phyloP scores from a whole-genome alignment of 2,329 filamentous ascomycete species.

The Pezicula neosporulosa region DNA sequence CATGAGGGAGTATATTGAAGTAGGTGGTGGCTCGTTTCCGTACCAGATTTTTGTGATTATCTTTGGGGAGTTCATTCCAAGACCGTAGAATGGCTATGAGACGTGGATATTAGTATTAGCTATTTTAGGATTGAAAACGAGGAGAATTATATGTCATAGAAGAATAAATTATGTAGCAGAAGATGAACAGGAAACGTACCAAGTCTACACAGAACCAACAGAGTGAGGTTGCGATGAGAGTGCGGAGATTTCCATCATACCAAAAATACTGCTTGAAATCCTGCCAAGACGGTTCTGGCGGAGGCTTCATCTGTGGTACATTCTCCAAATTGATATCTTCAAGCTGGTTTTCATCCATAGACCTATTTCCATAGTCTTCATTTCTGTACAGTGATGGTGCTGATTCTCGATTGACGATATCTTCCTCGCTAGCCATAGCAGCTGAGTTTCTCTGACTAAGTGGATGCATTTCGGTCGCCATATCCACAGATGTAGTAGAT shows the following conservation, averaged over 20 bases:
- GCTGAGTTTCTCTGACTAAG: too few relatives aligned
- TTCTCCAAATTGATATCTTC: conserved; percentile 75
- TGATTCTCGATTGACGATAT: too few relatives aligned
- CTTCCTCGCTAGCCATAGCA: too few relatives aligned
- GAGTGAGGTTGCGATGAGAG: conserved; percentile 61
- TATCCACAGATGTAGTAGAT: too few relatives aligned
- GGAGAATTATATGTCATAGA: too few relatives aligned
- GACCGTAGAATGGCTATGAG: conserved; percentile 49
- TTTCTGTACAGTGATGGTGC: neutral
- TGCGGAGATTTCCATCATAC: conserved; percentile 42
- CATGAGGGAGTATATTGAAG: conserved; percentile 8
- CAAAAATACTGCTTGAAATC: conserved; percentile 28
- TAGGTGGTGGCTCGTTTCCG: conserved; percentile 3
- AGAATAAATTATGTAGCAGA: too few relatives aligned
- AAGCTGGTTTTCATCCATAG: neutral
- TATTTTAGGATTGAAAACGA: too few relatives aligned
- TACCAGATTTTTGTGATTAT: conserved; percentile 17
- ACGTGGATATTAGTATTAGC: too few relatives aligned
- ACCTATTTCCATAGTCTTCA: neutral
- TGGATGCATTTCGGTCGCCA: too few relatives aligned
- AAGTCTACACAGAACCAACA: conserved; percentile 19
- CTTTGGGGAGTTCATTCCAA: conserved; percentile 57
- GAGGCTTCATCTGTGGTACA: conserved; percentile 26
- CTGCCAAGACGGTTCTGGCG: conserved; percentile 16
- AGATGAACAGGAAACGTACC: too few relatives aligned